Conservation (phyloP, 2,329 filamentous ascomycete species). For the Colletotrichum sp. region DNA sequence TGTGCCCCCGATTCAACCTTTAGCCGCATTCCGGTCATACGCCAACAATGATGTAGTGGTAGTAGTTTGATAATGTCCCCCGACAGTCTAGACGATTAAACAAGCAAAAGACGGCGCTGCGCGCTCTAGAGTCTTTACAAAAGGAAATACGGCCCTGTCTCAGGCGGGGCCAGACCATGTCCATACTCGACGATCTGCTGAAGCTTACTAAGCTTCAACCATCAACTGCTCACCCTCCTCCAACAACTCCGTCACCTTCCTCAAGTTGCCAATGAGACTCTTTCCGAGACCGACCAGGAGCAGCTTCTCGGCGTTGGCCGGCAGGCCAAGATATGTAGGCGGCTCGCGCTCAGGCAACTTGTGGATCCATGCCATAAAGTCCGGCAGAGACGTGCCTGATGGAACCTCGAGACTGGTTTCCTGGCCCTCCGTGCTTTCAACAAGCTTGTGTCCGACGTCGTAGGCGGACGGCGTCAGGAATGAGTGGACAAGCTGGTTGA, state of each 20-base stretch:
- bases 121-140: background rate
- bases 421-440: conserved; percentile 65
- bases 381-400: conserved; percentile 77
- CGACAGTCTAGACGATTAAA: background rate
- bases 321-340: conserved; percentile 90
- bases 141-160: background rate
- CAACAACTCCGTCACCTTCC: conserved; percentile 82
- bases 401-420: conserved; percentile 74
- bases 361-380: conserved; percentile 92
- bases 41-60: background rate
- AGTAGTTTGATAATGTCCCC: background rate
- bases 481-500: conserved; percentile 74
- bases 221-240: conserved; percentile 95
- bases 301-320: conserved; percentile 95
- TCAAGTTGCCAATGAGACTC: conserved; percentile 82
- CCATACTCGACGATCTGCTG: background rate
- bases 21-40: background rate
- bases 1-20: background rate
- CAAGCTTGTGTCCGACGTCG: conserved; percentile 89
- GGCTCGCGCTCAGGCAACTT: conserved; percentile 92
- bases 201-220: conserved; percentile 56
- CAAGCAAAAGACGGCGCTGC: background rate
- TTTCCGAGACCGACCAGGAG: conserved; percentile 86
- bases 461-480: conserved; percentile 89
- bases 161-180: background rate